phyloP scores from a whole-genome alignment of 495 filamentous ascomycete genomes.

The Penicillium herquei region DNA sequence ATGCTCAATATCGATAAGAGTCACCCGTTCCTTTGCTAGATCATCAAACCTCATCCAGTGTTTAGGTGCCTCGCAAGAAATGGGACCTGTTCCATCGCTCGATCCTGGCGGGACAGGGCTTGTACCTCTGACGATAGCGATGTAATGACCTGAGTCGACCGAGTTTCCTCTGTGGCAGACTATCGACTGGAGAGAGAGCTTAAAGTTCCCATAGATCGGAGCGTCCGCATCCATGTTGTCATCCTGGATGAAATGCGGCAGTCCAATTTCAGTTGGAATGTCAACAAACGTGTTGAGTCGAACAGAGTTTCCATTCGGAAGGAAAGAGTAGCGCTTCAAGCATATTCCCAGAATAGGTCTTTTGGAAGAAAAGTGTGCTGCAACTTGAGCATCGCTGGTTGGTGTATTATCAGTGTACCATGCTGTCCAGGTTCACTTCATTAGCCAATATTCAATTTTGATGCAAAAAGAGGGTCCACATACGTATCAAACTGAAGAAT shows the following conservation, averaged over 20 bases:
- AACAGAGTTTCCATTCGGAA: slow-evolving; percentile 61
- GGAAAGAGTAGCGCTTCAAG: slow-evolving; percentile 83
- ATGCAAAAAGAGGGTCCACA: slow-evolving; percentile 17
- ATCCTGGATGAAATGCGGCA: slow-evolving; percentile 88
- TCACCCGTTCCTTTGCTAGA: slow-evolving; percentile 67
- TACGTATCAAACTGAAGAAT: slow-evolving; percentile 88
- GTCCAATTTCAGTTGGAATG: slow-evolving; percentile 82
- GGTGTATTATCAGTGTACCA: slow-evolving; percentile 72
- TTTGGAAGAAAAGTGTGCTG: slow-evolving; percentile 67
- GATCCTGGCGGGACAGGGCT: slow-evolving; percentile 49
- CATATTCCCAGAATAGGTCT: slow-evolving; percentile 88
- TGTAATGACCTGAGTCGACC: slow-evolving; percentile 89
- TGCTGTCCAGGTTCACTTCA: slow-evolving; percentile 31
- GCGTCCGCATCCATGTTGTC: slow-evolving; percentile 64
- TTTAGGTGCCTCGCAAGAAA: slow-evolving; percentile 53
- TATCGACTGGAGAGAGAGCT: slow-evolving; percentile 82
- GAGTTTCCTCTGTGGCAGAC: slow-evolving; percentile 90
- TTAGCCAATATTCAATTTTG: slow-evolving; percentile 32
- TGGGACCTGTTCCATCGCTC: slow-evolving; percentile 43
- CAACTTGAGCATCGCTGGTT: slow-evolving; percentile 65
- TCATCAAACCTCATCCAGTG: slow-evolving; percentile 93
- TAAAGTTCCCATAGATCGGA: slow-evolving; percentile 76
- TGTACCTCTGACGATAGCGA: slow-evolving; percentile 72
- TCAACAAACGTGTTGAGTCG: slow-evolving; percentile 81
- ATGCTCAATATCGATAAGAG: slow-evolving; percentile 72